Conservation (phyloP, 208 protist genomes). For the Herpetomonas muscarum region DNA sequence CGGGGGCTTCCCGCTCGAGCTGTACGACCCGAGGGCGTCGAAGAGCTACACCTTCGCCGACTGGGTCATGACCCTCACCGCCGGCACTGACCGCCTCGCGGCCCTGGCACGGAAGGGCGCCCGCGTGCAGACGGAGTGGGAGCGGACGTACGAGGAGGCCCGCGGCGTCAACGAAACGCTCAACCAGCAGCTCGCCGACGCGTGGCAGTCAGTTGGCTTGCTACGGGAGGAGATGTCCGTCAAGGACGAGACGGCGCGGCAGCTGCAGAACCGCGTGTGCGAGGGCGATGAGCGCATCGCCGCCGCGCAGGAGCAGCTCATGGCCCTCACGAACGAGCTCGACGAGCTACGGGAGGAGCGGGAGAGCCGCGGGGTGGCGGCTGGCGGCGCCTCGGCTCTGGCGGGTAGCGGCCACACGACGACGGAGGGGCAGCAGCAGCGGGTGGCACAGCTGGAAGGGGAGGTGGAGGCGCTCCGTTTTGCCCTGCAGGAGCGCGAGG, state of each 20-base stretch:
- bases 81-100: constrained; percentile 31
- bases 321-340: constrained; percentile 23
- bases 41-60: constrained; percentile 23
- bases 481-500: constrained; percentile 33
- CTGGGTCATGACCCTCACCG: constrained; percentile 31
- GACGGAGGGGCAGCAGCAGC: constrained; percentile 8
- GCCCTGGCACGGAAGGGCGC: constrained; percentile 8
- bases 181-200: constrained; percentile 57
- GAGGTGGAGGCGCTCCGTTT: constrained; percentile 39
- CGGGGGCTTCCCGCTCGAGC: not conserved
- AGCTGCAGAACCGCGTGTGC: constrained; percentile 31
- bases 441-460: constrained; percentile 17
- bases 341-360: constrained; percentile 51
- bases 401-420: constrained; percentile 7
- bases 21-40: not conserved
- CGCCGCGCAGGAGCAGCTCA: constrained; percentile 26
- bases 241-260: constrained; percentile 23
- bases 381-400: not conserved
- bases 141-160: constrained; percentile 77
- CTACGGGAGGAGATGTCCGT: constrained; percentile 57
- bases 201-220: constrained; percentile 44
- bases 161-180: constrained; percentile 61
- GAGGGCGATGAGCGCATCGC: constrained; percentile 21
- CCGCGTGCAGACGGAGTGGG: constrained; percentile 65
- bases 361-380: constrained; percentile 10